A percentile compares a stretch with the other conserved stretches of the same genome.
Evolutionary conservation across 257 asterid species (phyloP).

Genomic region (Primulina eburnea): DNA sequence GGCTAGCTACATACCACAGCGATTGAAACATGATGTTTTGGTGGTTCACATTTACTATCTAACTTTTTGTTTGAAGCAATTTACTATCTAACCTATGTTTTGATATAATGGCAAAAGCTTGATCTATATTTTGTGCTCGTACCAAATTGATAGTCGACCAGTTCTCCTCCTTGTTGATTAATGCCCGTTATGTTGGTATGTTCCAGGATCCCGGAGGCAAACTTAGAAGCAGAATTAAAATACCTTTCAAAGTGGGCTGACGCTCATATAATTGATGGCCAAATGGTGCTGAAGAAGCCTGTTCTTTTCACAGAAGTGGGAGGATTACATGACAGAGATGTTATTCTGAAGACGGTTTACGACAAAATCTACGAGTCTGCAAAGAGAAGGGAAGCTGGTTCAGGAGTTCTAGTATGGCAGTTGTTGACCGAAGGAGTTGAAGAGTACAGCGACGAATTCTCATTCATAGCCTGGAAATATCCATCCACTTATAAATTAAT

Average conservation of each 20-base stretch:
- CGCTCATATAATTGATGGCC: constrained; percentile 37
- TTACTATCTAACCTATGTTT: too few relatives aligned
- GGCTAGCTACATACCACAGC: too few relatives aligned
- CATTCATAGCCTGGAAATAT: constrained; percentile 36
- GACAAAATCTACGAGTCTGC: constrained; percentile 38
- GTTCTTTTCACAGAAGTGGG: constrained; percentile 42
- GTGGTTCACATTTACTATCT: too few relatives aligned
- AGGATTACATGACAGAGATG: constrained; percentile 26
- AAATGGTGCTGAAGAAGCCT: constrained; percentile 32
- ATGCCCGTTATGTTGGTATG: background rate
- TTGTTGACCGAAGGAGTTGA: constrained; percentile 35
- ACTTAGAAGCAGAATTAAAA: constrained; percentile 21
- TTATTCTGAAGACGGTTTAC: constrained; percentile 25
- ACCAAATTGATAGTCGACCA: too few relatives aligned
- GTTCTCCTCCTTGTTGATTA: background rate
- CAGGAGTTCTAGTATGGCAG: constrained; percentile 40
- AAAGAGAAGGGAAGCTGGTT: constrained; percentile 34
- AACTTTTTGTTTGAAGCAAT: too few relatives aligned
- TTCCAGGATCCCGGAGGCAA: constrained; percentile 26
- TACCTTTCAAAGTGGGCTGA: constrained; percentile 34
- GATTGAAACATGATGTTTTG: too few relatives aligned
- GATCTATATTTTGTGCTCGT: too few relatives aligned
- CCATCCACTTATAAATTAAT: constrained; percentile 35
- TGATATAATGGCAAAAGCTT: too few relatives aligned
- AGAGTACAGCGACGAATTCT: constrained; percentile 31